phyloP scores from a whole-genome alignment of 164 flowering plant species.

The Paratinospora sagittata region DNA sequence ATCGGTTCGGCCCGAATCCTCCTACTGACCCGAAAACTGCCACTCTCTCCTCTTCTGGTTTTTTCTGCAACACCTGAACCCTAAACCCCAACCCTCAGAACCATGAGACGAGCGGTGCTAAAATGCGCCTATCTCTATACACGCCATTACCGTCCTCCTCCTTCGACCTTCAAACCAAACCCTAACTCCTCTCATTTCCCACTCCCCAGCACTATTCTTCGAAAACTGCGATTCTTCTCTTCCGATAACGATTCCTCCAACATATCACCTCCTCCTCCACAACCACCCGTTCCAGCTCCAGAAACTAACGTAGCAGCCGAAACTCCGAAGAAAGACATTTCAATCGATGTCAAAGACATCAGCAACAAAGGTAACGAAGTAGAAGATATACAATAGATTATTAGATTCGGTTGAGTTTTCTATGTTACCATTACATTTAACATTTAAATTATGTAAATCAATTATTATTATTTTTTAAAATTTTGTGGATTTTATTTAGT shows the following conservation, averaged over 20 bases:
- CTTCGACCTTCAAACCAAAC: slow-evolving; percentile 8
- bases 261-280: slow-evolving; percentile 13
- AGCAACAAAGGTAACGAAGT: slow-evolving; percentile 34
- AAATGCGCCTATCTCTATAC: slow-evolving; percentile 19
- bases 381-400: background rate
- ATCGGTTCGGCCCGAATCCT: background rate
- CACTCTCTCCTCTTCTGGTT: too few species aligned
- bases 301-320: slow-evolving; percentile 9
- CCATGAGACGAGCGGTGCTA: slow-evolving; percentile 32
- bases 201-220: slow-evolving; percentile 14
- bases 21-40: too few species aligned
- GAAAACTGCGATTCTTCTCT: slow-evolving; percentile 29
- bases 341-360: slow-evolving; percentile 32
- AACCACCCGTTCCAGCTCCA: slow-evolving; percentile 2
- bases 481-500: too few species aligned
- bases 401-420: too few species aligned
- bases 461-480: too few species aligned
- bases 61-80: background rate
- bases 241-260: slow-evolving; percentile 25
- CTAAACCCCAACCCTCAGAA: slow-evolving; percentile 8
- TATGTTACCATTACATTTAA: too few species aligned
- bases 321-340: slow-evolving; percentile 17
- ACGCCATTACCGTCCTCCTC: slow-evolving; percentile 17
- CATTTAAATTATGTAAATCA: too few species aligned
- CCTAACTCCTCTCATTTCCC: slow-evolving; percentile 10